Evolutionary conservation across 306 rosid genomes (phyloP), one percentile per base, ranked within the genome.

Genomic region (Trifolium fragiferum): DNA sequence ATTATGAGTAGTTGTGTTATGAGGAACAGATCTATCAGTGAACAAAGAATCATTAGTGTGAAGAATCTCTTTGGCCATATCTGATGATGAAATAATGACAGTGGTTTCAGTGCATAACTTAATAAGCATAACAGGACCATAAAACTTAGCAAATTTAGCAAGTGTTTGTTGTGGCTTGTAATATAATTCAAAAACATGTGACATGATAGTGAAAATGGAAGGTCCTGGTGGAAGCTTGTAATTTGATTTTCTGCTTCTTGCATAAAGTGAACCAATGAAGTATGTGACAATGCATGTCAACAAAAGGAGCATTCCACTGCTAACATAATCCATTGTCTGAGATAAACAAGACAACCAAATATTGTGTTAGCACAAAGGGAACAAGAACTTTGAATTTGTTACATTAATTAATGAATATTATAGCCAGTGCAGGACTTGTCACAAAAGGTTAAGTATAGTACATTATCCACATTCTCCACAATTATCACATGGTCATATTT

Each of bases 121-220:
- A 33, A 80, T 11, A 2, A 65, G 70, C 83, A 73, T 79, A 20
- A 79, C 32, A 8, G 84, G 80, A 16, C 84, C 80, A 21, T 80
- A 58, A 0, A 43, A 0, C 3, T 19, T 50, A 1, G 84, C 77
- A n/a, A 80, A n/a, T 6, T 62, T 43, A 2, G 84, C 80, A n/a
- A 80, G 20, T 10, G 80, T 51, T 6, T 75, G 84, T 23, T 80
- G 84, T 51, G 84, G 84, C 54, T 43, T 80, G 6, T 68, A 19
- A 43, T 53, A 44, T 0, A 80, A 25, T 4, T 74, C 21, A 25
- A 3, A 4, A 14, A 32, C 1, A 32, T 49, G 20, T 16, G 46
- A 7, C 13, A 70, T 43, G 14, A 77, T 61, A 5, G 72, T 37
- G 2, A 77, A 27, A 60, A 49, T 5, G 2, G 81, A 77, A 15